Evolutionary conservation across 139 green algal species (phyloP), one percentile per base, ranked within the genome.

Genomic region (Nannochloris sp.): DNA sequence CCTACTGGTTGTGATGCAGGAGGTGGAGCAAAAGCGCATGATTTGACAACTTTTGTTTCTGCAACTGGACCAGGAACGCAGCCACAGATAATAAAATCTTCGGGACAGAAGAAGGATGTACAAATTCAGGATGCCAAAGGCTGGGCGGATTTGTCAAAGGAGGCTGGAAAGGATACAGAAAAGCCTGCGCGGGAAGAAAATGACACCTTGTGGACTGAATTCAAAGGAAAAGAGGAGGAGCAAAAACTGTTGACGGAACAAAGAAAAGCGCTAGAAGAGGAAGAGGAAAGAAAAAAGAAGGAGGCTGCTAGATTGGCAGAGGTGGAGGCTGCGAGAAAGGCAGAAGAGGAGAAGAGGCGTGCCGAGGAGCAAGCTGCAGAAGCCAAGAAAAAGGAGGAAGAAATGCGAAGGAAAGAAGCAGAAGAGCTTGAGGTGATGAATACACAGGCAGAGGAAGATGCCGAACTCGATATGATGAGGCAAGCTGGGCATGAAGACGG

Each of bases 31-130:
- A 29, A 25, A 18, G 69, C 43, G 5, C 53, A 71, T 10, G 69
- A 79, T 25, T 18, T 71, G n/a, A 69, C 70, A 16, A 76, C 69
- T n/a, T 79, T 79, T 69, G 72, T 79, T 19, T 79, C 72, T n/a
- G 69, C 72, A 37, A 79, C 72, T 5, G 68, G 69, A 19, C 72
- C 69, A 29, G 63, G 55, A 8, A 29, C 36, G 16, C 68, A 76
- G 49, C 29, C 72, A 18, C 68, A 76, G 34, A 79, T 79, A 21
- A n/a, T 79, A 25, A 72, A 68, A 60, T 60, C 55, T 15, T 50
- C 64, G 1, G 48, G 44, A 9, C 62, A 76, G 12, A 77, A 77
- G 34, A 79, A 79, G 68, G 74, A 81, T 9, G 74, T 81, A 4
- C 55, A 68, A 49, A 58, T 81, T 23, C 65, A 78, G 48, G 76